Evolutionary conservation across 805 yeast genomes (phyloP).

Genomic region (Metschnikowia continentalis): DNA sequence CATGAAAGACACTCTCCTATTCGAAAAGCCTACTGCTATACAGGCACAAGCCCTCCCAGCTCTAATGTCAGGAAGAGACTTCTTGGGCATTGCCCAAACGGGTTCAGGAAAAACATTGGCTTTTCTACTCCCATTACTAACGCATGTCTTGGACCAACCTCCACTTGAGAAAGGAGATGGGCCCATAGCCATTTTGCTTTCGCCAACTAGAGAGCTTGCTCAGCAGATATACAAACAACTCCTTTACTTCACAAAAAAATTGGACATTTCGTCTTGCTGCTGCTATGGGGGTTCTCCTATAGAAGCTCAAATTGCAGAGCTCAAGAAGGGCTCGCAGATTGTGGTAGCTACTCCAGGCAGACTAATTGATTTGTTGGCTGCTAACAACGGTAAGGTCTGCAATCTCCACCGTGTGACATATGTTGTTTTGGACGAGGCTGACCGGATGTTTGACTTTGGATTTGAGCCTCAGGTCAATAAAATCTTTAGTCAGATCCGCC

Average conservation of each 20-base stretch:
- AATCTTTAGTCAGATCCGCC: conserved; percentile 69
- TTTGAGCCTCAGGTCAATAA: conserved; percentile 93
- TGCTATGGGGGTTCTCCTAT: conserved; percentile 91
- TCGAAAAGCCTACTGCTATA: conserved; percentile 72
- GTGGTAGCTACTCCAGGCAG: conserved; percentile 95
- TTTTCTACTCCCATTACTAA: conserved; percentile 74
- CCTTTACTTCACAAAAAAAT: conserved; percentile 48
- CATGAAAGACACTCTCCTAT: conserved; percentile 48
- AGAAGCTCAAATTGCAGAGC: conserved; percentile 72
- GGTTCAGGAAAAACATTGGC: conserved; percentile 96
- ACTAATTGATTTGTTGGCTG: conserved; percentile 79
- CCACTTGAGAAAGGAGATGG: conserved; percentile 54
- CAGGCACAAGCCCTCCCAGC: conserved; percentile 91
- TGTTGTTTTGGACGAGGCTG: conserved; percentile 93
- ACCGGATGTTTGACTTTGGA: conserved; percentile 93
- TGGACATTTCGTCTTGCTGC: conserved; percentile 57
- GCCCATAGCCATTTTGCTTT: conserved; percentile 73
- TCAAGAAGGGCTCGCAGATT: conserved; percentile 74
- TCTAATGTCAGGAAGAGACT: conserved; percentile 83
- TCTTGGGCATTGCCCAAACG: conserved; percentile 92
- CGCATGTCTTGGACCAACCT: conserved; percentile 77
- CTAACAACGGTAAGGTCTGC: conserved; percentile 74
- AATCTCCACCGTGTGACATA: conserved; percentile 68
- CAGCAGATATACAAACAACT: conserved; percentile 74
- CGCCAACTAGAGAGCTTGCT: conserved; percentile 93